Base-by-base conservation (phyloP, 2,329 filamentous ascomycete species). In the Mollisia scopiformis region DNA sequence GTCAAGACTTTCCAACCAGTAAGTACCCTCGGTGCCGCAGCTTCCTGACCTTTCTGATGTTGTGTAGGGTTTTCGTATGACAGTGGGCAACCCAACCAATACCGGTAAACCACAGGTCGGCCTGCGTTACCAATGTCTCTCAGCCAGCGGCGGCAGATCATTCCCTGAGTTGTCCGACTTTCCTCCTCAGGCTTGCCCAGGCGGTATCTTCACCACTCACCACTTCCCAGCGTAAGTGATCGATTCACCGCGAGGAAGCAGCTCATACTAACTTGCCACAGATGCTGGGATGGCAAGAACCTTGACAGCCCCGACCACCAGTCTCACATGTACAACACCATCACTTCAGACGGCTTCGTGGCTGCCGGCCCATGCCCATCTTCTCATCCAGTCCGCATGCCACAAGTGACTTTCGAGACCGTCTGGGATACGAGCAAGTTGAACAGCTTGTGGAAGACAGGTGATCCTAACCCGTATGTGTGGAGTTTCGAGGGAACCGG, bases 401-500 rank as follows among this genome's bases (percentile, higher is more conserved):
- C 78, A 27, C 77, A 80, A 74, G 72, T 80, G 69, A 79, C 79
- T 74, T 80, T 79, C 73, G 79, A 81, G 73, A 70, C 80, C 41
- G 78, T 79, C 75, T 81, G 79, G 79, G 76, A 80, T 68, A 74
- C 75, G 11, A 74, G 73, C 51, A 70, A 69, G 62, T 79, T 80
- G 68, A 71, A 73, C 66, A 71, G 74, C 71, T 72, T 76, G 63
- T 78, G 78, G 78, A 76, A 76, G 62, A 75, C 75, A 57, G 75
- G 78, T 70, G 76, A 76, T 61, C 73, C 73, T 25, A 77, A 77
- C 66, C 77, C 76, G 10, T 79, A 78, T 68, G 69, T 78, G 57
- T 80, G 79, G 72, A 78, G 73, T 69, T 69, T 61, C 41, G 76
- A 78, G 76, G 74, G 70, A 69, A 76, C 74, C 37, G 79, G 79